phyloP scores from a whole-genome alignment of 352 stramenopile genomes.

The Globisporangium nagaii region DNA sequence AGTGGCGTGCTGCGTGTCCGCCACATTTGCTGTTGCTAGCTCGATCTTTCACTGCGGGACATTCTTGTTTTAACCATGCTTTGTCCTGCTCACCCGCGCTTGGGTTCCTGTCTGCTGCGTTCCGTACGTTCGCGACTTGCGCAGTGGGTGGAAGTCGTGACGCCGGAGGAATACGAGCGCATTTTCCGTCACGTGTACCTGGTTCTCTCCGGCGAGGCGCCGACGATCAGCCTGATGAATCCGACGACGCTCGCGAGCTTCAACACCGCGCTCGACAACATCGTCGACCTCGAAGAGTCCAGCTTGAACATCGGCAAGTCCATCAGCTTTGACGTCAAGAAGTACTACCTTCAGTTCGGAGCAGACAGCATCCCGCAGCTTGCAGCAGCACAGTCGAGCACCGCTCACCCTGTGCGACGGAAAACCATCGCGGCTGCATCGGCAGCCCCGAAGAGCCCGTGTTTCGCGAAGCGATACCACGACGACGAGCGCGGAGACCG shows the following conservation, averaged over 20 bases:
- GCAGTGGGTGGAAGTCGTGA: slow-evolving; percentile 37
- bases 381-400: background rate
- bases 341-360: slow-evolving; percentile 27
- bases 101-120: background rate
- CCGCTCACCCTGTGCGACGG: background rate
- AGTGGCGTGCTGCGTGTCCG: background rate
- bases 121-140: background rate
- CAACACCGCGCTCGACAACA: slow-evolving; percentile 21
- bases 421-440: background rate
- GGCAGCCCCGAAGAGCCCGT: background rate
- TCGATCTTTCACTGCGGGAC: background rate
- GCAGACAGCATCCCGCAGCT: background rate
- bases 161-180: slow-evolving; percentile 26
- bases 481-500: slow-evolving; percentile 4
- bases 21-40: too few species aligned
- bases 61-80: background rate
- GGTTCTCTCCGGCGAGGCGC: slow-evolving; percentile 14
- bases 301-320: slow-evolving; percentile 36
- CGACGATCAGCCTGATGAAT: slow-evolving; percentile 14
- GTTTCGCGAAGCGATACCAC: slow-evolving; percentile 7
- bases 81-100: background rate
- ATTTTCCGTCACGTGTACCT: slow-evolving; percentile 28
- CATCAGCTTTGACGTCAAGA: slow-evolving; percentile 28
- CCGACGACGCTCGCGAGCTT: slow-evolving; percentile 34
- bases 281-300: slow-evolving; percentile 24